These are phyloP conservation scores for Santalum album DNA, from an alignment of 164 flowering plant species.

Conservation along the genomic window DNA sequence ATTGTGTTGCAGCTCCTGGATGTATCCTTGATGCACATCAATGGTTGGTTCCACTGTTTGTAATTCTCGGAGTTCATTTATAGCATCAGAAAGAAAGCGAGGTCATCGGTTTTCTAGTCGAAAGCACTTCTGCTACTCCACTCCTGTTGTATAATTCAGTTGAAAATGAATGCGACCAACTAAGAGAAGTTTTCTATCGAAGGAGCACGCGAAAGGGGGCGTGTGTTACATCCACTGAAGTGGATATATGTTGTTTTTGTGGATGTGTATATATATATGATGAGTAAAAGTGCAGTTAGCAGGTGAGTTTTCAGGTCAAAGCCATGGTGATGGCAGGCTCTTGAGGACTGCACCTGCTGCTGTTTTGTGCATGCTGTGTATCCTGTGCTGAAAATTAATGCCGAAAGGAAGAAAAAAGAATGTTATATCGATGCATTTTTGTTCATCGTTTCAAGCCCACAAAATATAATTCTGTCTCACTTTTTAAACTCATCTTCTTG, in stretches of 20 bases:
- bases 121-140: background rate
- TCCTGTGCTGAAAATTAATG: constrained; percentile 12
- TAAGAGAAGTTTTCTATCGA: constrained; percentile 20
- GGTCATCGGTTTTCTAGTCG: too few species aligned
- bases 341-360: constrained; percentile 28
- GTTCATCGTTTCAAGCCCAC: constrained; percentile 2
- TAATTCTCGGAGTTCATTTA: constrained; percentile 21
- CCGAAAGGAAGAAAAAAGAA: background rate
- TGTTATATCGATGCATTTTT: constrained; percentile 8
- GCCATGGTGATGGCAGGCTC: constrained; percentile 70
- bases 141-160: constrained; percentile 7
- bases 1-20: constrained; percentile 26
- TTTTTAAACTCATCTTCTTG: too few species aligned
- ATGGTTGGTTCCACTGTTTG: constrained; percentile 22
- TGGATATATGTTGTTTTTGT: constrained; percentile 32
- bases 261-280: constrained; percentile 49
- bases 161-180: constrained; percentile 9
- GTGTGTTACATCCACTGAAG: constrained; percentile 20
- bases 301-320: constrained; percentile 53
- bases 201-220: constrained; percentile 19
- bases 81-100: constrained; percentile 10
- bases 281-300: constrained; percentile 25
- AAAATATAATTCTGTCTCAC: too few species aligned
- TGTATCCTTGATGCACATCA: constrained; percentile 11
- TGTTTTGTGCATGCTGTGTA: constrained; percentile 29